phyloP scores from a whole-genome alignment of 805 yeast genomes.

The Yamadazyma paraphyllophila region DNA sequence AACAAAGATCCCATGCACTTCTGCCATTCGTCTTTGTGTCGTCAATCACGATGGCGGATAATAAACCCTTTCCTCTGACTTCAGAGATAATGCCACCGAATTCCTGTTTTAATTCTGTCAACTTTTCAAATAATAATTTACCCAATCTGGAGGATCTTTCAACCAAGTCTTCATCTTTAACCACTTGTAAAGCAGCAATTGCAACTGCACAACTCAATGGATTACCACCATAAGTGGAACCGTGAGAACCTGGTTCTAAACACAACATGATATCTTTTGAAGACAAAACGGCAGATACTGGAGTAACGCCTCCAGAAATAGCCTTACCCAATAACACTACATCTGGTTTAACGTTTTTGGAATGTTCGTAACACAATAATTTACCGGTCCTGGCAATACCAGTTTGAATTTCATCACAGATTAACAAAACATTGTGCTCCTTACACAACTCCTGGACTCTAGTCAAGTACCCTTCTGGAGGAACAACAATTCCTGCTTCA shows the following conservation, averaged over 20 bases:
- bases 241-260: conserved; percentile 93
- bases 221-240: conserved; percentile 97
- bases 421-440: conserved; percentile 80
- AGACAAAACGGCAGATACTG: conserved; percentile 88
- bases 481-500: conserved; percentile 97
- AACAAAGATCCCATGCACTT: conserved; percentile 94
- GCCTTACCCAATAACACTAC: conserved; percentile 90
- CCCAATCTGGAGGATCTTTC: conserved; percentile 77
- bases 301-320: conserved; percentile 89
- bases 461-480: conserved; percentile 76
- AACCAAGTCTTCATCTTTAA: conserved; percentile 80
- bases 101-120: conserved; percentile 50
- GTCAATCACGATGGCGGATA: conserved; percentile 90
- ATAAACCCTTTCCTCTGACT: conserved; percentile 81
- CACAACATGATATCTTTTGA: conserved; percentile 87
- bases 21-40: conserved; percentile 79
- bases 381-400: conserved; percentile 98
- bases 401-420: conserved; percentile 96
- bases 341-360: conserved; percentile 77
- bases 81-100: conserved; percentile 54
- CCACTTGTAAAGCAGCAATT: conserved; percentile 88
- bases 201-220: conserved; percentile 93
- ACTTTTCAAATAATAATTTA: conserved; percentile 58
- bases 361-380: conserved; percentile 88
- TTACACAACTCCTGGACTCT: conserved; percentile 73